These are phyloP conservation scores for Ilyonectria destructans DNA, from an alignment of 2,329 filamentous ascomycete species.

Conservation along the genomic window DNA sequence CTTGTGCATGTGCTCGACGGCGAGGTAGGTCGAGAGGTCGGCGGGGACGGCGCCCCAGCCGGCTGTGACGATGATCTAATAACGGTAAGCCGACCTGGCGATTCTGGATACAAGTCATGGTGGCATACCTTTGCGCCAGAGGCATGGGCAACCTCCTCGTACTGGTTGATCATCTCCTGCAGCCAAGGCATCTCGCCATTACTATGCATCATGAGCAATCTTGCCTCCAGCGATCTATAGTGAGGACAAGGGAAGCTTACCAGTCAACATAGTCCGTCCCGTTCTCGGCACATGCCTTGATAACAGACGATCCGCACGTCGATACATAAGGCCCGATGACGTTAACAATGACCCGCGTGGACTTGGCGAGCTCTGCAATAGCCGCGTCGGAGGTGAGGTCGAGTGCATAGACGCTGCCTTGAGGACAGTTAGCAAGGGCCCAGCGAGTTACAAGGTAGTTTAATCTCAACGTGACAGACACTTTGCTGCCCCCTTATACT, in stretches of 20 bases:
- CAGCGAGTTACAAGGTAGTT: neutral
- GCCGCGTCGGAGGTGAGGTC: conserved; percentile 11
- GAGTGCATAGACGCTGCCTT: conserved; percentile 13
- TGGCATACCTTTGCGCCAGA: conserved; percentile 31
- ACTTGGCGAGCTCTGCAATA: conserved; percentile 6
- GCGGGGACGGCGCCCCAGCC: conserved; percentile 42
- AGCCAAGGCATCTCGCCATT: conserved; percentile 43
- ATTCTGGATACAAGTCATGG: neutral
- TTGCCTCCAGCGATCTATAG: neutral
- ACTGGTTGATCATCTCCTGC: conserved; percentile 29
- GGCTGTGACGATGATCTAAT: conserved; percentile 39
- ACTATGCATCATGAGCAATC: conserved; percentile 11
- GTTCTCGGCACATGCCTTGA: conserved; percentile 40
- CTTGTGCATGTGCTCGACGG: conserved; percentile 28
- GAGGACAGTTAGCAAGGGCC: neutral
- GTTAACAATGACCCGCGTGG: conserved; percentile 22
- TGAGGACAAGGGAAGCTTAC: conserved; percentile 15
- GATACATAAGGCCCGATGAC: conserved; percentile 38
- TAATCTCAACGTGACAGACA: conserved; percentile 18
- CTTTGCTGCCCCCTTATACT: conserved; percentile 1
- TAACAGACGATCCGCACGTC: conserved; percentile 36
- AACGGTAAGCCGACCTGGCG: neutral
- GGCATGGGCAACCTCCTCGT: conserved; percentile 28
- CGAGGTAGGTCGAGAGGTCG: conserved; percentile 38
- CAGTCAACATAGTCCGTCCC: conserved; percentile 45